A percentile compares a stretch with the other conserved stretches of the same genome.
phyloP scores from a whole-genome alignment of 208 protist genomes.

The Strigomonas culicis region DNA sequence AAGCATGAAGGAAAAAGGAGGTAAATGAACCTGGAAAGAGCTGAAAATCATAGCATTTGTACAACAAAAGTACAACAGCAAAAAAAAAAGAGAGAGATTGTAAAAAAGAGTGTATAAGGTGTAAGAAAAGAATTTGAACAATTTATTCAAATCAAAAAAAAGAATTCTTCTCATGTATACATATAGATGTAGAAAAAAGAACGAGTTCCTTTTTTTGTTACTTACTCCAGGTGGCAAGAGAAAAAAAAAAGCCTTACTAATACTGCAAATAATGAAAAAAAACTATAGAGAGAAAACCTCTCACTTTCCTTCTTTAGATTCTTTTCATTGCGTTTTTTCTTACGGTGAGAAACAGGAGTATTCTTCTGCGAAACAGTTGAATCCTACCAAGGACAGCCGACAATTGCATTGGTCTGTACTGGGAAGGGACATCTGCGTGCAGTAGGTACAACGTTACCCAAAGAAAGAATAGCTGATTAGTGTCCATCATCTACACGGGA shows the following conservation, averaged over 20 bases:
- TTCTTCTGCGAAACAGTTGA: too few species aligned
- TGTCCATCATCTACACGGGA: too few species aligned
- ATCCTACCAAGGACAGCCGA: too few species aligned
- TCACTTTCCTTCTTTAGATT: not conserved
- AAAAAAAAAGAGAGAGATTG: not conserved
- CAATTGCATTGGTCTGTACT: too few species aligned
- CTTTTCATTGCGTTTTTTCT: conserved; percentile 8
- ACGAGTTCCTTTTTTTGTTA: not conserved
- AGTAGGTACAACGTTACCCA: too few species aligned
- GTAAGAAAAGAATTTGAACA: not conserved
- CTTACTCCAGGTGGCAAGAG: conserved; percentile 11
- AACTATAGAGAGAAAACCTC: not conserved
- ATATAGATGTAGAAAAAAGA: conserved; percentile 6
- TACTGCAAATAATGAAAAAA: not conserved
- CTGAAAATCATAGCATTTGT: too few species aligned
- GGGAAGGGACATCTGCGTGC: too few species aligned
- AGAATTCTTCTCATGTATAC: not conserved
- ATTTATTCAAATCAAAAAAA: not conserved
- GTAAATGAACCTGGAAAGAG: too few species aligned
- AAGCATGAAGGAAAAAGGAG: conserved; percentile 18
- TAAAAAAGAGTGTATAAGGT: not conserved
- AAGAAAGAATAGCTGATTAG: too few species aligned
- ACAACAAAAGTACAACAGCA: too few species aligned
- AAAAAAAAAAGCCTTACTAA: conserved; percentile 19
- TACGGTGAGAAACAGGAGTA: too few species aligned